Evolutionary conservation across 805 yeast genomes (phyloP).

Genomic region (Kluyveromyces nonfermentans): DNA sequence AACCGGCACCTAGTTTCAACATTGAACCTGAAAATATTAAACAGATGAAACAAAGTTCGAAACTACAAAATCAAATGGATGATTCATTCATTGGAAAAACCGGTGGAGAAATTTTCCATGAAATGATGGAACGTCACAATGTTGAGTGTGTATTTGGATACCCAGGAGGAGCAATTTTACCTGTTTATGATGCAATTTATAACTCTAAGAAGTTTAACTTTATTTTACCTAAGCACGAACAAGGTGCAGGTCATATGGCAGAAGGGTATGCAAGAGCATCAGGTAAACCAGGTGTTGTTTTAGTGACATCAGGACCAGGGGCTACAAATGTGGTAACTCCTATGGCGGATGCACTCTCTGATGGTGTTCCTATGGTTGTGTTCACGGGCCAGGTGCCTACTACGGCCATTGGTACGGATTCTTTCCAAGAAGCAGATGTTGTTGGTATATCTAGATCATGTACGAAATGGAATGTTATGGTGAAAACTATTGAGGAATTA

Average conservation of each 20-base stretch:
- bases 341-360: constrained; percentile 93
- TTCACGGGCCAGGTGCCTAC: constrained; percentile 98
- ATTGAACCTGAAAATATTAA: constrained; percentile 13
- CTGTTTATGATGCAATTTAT: constrained; percentile 95
- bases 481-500: constrained; percentile 83
- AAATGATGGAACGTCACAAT: constrained; percentile 93
- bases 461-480: constrained; percentile 99
- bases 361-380: constrained; percentile 94
- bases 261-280: constrained; percentile 95
- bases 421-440: constrained; percentile 98
- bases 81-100: constrained; percentile 88
- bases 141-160: constrained; percentile 96
- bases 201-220: constrained; percentile 83
- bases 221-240: constrained; percentile 93
- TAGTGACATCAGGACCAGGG: constrained; percentile 99
- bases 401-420: constrained; percentile 92
- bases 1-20: constrained; percentile 31
- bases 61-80: constrained; percentile 38
- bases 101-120: constrained; percentile 98
- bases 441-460: constrained; percentile 95
- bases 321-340: constrained; percentile 99
- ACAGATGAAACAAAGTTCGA: not conserved
- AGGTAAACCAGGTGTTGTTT: constrained; percentile 95
- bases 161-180: constrained; percentile 98
- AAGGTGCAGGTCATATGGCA: constrained; percentile 99